Evolutionary conservation across 768 basidiomycete genomes (phyloP).

Genomic region (Lactifluus pinguis): DNA sequence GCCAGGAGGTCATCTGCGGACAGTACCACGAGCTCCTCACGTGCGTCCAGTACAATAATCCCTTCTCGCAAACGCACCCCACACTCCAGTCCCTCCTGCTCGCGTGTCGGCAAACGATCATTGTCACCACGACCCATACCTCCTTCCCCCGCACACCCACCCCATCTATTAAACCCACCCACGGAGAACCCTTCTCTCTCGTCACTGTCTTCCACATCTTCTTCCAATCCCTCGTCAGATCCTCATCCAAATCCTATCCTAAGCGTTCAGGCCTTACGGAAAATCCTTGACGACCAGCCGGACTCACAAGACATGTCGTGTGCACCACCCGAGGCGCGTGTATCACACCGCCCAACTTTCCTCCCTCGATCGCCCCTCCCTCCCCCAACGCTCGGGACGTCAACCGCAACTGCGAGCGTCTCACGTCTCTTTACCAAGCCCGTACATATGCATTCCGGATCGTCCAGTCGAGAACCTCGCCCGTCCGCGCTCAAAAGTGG

Average conservation of each 20-base stretch:
- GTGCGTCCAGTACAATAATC: neutral
- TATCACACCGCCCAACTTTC: constrained; percentile 30
- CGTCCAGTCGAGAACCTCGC: constrained; percentile 51
- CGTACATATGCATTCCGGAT: constrained; percentile 50
- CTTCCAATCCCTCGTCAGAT: constrained; percentile 46
- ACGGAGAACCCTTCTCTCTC: constrained; percentile 43
- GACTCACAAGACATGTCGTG: constrained; percentile 21
- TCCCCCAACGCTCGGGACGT: constrained; percentile 48
- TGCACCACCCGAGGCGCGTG: constrained; percentile 23
- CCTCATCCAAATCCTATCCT: constrained; percentile 49
- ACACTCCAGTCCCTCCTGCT: constrained; percentile 9
- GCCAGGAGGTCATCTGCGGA: neutral
- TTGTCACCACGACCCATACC: constrained; percentile 9
- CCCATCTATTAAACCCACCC: constrained; percentile 45
- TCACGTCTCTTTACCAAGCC: constrained; percentile 67
- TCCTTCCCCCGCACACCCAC: constrained; percentile 24
- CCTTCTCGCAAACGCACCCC: constrained; percentile 1
- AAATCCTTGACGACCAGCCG: constrained; percentile 55
- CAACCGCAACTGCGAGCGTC: constrained; percentile 68
- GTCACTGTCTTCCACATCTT: constrained; percentile 25
- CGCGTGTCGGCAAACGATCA: constrained; percentile 18
- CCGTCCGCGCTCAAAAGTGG: constrained; percentile 38
- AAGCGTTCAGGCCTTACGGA: constrained; percentile 57
- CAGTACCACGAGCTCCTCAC: neutral
- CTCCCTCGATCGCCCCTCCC: constrained; percentile 41